phyloP scores from a whole-genome alignment of 805 yeast genomes.

The Henningerozyma blattae region DNA sequence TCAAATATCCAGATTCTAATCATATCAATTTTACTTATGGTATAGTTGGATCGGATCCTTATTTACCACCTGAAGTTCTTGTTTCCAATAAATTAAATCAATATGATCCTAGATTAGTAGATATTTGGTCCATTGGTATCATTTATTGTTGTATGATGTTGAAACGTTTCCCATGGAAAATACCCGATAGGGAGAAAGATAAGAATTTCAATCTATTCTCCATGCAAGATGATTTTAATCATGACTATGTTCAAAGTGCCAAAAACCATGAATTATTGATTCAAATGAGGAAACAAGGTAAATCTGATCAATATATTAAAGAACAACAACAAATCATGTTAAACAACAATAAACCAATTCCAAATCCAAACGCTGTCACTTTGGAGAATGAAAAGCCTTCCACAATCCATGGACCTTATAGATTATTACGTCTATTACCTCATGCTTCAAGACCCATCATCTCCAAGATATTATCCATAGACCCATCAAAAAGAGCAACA shows the following conservation, averaged over 20 bases:
- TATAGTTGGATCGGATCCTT: slow-evolving; percentile 77
- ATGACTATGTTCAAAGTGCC: slow-evolving; percentile 62
- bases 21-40: slow-evolving; percentile 51
- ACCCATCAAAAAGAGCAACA: slow-evolving; percentile 50
- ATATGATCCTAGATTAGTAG: slow-evolving; percentile 68
- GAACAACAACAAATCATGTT: no score
- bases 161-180: slow-evolving; percentile 80
- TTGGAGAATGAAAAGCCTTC: neutral
- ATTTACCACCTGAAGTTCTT: slow-evolving; percentile 72
- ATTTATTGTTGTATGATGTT: slow-evolving; percentile 79
- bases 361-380: neutral
- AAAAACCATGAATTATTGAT: slow-evolving; percentile 51
- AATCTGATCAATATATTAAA: neutral
- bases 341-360: neutral
- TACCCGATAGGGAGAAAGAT: slow-evolving; percentile 55
- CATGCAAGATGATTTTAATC: slow-evolving; percentile 58
- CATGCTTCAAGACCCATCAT: slow-evolving; percentile 74
- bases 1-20: slow-evolving; percentile 59
- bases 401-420: slow-evolving; percentile 70
- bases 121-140: slow-evolving; percentile 76
- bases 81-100: slow-evolving; percentile 25
- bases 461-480: slow-evolving; percentile 51
- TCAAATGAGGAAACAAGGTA: neutral
- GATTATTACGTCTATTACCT: slow-evolving; percentile 68
- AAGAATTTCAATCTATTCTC: slow-evolving; percentile 56